A percentile compares a stretch with the other conserved stretches of the same genome.
Evolutionary conservation across 2,329 filamentous ascomycete genomes (phyloP).

Genomic region (Diaporthe caulivora): DNA sequence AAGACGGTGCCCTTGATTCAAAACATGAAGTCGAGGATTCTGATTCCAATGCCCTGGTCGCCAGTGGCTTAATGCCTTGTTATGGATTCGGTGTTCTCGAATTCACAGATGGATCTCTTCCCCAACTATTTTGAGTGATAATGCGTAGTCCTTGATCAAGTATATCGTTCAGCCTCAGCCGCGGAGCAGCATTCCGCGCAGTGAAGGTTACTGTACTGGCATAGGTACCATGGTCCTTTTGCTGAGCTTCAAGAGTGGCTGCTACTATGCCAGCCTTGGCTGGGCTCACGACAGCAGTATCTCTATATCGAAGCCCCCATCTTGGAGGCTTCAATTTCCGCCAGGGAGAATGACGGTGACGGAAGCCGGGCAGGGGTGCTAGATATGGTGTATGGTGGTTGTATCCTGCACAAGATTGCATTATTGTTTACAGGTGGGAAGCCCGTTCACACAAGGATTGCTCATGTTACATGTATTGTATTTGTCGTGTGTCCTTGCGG

Average conservation of each 20-base stretch:
- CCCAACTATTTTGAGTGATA: background rate
- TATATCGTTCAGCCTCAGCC: background rate
- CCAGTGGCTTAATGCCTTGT: slow-evolving; percentile 76
- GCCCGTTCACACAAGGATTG: background rate
- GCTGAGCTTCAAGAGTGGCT: background rate
- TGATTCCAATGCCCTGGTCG: slow-evolving; percentile 97
- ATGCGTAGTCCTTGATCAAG: background rate
- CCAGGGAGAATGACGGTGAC: background rate
- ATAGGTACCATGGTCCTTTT: background rate
- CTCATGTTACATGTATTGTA: slow-evolving; percentile 4
- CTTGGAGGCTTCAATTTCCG: background rate
- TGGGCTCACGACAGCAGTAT: background rate
- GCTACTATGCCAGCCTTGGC: background rate
- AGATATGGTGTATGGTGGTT: background rate
- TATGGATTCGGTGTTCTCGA: background rate
- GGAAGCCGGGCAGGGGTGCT: background rate
- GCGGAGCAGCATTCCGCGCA: too few relatives aligned
- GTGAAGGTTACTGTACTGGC: too few relatives aligned
- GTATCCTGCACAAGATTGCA: background rate
- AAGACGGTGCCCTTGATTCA: slow-evolving; percentile 98
- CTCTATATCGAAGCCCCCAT: background rate
- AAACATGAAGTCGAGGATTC: slow-evolving; percentile 92
- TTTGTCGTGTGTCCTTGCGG: background rate
- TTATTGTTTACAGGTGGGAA: background rate
- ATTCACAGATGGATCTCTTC: background rate